These are phyloP conservation scores for Beauveria pseudobassiana DNA, from an alignment of 2,329 filamentous ascomycete species.

Conservation along the genomic window DNA sequence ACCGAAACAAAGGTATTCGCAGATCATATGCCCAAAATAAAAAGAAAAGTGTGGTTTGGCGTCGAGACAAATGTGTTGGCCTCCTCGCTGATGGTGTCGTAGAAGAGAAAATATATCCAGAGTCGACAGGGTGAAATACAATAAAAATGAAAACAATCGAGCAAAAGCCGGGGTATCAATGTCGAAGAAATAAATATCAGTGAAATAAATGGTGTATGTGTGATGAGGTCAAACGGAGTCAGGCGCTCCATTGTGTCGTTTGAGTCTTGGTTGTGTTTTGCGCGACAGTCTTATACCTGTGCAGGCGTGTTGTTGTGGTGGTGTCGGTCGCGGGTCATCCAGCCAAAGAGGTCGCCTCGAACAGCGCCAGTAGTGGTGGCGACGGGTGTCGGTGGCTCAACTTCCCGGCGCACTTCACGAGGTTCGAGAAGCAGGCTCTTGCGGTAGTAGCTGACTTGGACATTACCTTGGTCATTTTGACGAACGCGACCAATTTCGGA, in stretches of 20 bases:
- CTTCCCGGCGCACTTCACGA: conserved; percentile 40
- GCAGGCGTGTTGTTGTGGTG: conserved; percentile 21
- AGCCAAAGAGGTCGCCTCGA: conserved; percentile 39
- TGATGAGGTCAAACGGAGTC: not conserved
- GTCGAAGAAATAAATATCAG: conserved; percentile 13
- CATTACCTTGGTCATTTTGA: conserved; percentile 45
- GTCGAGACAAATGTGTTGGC: not conserved
- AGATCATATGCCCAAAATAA: conserved; percentile 7
- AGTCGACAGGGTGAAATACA: conserved; percentile 7
- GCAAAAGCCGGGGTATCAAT: conserved; percentile 14
- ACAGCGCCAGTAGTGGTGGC: conserved; percentile 22
- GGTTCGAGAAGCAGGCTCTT: conserved; percentile 82
- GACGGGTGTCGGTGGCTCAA: conserved; percentile 26
- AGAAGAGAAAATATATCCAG: conserved; percentile 11
- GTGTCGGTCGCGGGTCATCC: conserved; percentile 42
- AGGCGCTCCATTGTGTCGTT: conserved; percentile 1
- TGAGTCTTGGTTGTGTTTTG: not conserved
- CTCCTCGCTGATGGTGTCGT: conserved; percentile 3
- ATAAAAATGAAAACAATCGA: conserved; percentile 9
- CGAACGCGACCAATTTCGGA: conserved; percentile 72
- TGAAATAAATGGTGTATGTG: conserved; percentile 18
- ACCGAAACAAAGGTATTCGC: not conserved
- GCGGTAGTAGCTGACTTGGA: conserved; percentile 63
- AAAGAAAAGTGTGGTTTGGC: not conserved
- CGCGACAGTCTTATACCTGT: conserved; percentile 12